A percentile compares a stretch with the other conserved stretches of the same genome.
These are phyloP conservation scores for Ophiosphaerella narmari DNA, from an alignment of 2,329 filamentous ascomycete genomes.

Conservation along the genomic window DNA sequence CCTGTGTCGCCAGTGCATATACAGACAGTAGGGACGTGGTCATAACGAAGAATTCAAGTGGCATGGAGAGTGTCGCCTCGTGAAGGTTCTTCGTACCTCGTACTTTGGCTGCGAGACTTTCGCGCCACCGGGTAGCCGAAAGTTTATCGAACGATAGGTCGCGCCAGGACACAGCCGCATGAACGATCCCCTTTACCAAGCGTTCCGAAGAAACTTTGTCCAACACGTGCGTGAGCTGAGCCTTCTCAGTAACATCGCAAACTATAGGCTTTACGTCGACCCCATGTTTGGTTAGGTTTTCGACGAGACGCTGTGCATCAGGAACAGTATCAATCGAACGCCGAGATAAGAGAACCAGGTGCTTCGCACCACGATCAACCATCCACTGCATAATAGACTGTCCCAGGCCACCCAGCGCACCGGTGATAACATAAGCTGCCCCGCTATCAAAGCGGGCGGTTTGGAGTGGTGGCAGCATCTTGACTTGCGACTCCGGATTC, in stretches of 20 bases:
- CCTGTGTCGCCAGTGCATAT: constrained; percentile 13
- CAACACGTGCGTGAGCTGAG: not conserved
- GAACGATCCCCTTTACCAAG: not conserved
- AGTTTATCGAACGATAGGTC: constrained; percentile 3
- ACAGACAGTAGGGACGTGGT: constrained; percentile 17
- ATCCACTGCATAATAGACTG: constrained; percentile 10
- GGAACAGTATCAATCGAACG: not conserved
- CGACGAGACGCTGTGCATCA: not conserved
- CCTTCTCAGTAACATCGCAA: not conserved
- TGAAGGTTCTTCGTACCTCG: constrained; percentile 27
- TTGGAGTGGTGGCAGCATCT: not conserved
- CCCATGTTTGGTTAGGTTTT: not conserved
- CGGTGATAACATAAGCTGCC: constrained; percentile 11
- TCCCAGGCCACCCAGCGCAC: constrained; percentile 17
- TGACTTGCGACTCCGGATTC: not conserved
- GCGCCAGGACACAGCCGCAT: not conserved
- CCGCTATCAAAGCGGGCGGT: constrained; percentile 1
- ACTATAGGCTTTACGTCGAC: not conserved
- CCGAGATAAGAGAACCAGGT: constrained; percentile 12
- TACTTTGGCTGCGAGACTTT: constrained; percentile 21
- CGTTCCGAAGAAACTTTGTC: not conserved
- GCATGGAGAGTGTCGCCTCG: not conserved
- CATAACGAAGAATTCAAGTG: constrained; percentile 28
- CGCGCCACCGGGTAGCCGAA: not conserved
- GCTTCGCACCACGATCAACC: constrained; percentile 12